Evolutionary conservation across 345 rosid genomes (phyloP), one percentile per base, ranked within the genome.

Genomic region (Excoecaria cochinchinensis): DNA sequence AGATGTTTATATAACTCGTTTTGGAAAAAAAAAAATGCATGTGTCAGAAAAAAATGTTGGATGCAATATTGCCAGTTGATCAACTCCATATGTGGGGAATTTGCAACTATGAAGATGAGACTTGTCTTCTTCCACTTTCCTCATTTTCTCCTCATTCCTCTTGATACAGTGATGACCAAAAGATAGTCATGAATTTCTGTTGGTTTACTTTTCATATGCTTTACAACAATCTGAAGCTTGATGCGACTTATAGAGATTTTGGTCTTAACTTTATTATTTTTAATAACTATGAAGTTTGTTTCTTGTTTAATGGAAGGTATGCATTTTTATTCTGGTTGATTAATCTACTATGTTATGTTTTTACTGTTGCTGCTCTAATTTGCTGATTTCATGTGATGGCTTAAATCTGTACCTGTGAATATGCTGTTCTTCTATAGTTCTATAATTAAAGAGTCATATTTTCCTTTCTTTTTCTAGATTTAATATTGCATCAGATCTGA

Each of bases 401-500:
- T 50, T 44, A 51, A 58, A 36, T 57, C 38, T 31, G 13, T 66
- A 12, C 61, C 44, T 25, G 55, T 40, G 3, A 61, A 66, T 73
- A 10, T 39, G 13, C 3, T 61, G 5, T 24, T 25, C 12, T 25
- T 31, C 52, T 13, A 8, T 25, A 53, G 69, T 69, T 74, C 63
- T 73, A 62, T 60, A 62, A 48, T 14, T 47, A 40, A 53, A 19
- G 59, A 67, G 56, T 68, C 12, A 13, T 63, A 11, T 12, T 74
- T 72, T 46, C 44, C 17, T 74, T 58, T 79, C 17, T 75, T 69
- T 66, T 71, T 70, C 56, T 77, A 95, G 99, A 81, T 95, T 95
- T 86, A 95, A 95, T 76, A 95, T 95, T 74, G 99, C 97, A 10
- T 89, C 97, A 70, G 98, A 95, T 84, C 87, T 95, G 79, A 82